These are phyloP conservation scores for Tylopilus felleus DNA, from an alignment of 768 basidiomycete genomes.

Conservation along the genomic window DNA sequence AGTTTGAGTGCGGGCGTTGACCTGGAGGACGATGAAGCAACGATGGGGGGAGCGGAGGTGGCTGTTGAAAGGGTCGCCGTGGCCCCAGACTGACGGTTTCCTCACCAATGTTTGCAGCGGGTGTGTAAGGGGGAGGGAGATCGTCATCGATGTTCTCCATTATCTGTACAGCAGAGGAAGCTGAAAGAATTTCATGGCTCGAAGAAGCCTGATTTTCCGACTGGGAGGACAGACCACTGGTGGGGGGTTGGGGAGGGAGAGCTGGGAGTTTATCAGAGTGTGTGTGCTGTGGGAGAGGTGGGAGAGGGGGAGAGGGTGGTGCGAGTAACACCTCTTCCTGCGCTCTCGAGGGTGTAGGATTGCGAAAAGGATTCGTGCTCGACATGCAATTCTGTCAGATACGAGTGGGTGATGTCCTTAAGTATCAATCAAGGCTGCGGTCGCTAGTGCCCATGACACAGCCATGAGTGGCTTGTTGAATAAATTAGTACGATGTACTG, in stretches of 20 bases:
- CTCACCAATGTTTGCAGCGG: conserved; percentile 58
- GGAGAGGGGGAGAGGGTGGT: conserved; percentile 9
- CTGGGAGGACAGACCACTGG: background rate
- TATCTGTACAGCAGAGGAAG: too few species aligned
- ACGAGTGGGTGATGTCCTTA: too few species aligned
- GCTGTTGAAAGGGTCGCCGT: conserved; percentile 54
- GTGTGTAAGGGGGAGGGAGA: conserved; percentile 68
- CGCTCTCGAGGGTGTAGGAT: too few species aligned
- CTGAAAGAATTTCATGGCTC: background rate
- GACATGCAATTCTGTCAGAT: too few species aligned
- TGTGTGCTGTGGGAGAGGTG: conserved; percentile 1
- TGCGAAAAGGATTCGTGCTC: conserved; percentile 19
- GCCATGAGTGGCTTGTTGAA: too few species aligned
- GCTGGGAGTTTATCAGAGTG: background rate
- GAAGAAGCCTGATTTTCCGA: background rate
- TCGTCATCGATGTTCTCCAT: conserved; percentile 43
- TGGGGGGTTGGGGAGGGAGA: conserved; percentile 1
- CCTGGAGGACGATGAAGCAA: background rate
- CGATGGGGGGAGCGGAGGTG: conserved; percentile 21
- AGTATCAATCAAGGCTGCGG: too few species aligned
- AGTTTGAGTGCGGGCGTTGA: too few species aligned
- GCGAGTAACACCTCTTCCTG: background rate
- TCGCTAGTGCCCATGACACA: too few species aligned
- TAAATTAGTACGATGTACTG: too few species aligned
- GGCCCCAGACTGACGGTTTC: conserved; percentile 62